Evolutionary conservation across 208 protist genomes (phyloP).

Genomic region (Angomonas deanei): DNA sequence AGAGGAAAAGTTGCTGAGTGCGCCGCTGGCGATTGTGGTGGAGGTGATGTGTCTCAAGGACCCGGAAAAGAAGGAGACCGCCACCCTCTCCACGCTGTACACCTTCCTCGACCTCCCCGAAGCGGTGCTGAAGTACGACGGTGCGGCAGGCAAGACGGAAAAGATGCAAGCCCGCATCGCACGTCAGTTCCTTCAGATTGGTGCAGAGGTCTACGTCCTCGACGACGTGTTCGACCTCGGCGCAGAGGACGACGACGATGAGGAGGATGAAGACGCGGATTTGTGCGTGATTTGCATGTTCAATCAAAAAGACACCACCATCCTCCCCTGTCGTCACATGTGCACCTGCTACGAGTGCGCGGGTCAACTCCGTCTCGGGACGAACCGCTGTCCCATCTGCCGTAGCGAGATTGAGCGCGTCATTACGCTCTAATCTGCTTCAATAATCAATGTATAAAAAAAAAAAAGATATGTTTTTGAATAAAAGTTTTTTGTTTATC

Average conservation of each 20-base stretch:
- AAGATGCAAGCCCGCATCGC: conserved; percentile 19
- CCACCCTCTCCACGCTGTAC: background rate
- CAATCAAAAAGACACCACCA: conserved; percentile 72
- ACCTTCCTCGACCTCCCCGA: conserved; percentile 8
- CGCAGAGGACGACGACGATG: background rate
- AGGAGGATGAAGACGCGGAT: conserved; percentile 28
- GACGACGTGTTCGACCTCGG: conserved; percentile 72
- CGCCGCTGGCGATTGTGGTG: conserved; percentile 33
- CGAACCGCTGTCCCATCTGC: conserved; percentile 91
- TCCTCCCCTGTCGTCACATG: conserved; percentile 92
- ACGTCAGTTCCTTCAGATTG: conserved; percentile 70
- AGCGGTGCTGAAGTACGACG: background rate
- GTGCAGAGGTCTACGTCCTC: conserved; percentile 69
- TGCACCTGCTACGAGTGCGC: conserved; percentile 89
- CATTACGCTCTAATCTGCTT: conserved; percentile 49
- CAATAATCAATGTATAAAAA: background rate
- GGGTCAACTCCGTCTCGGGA: conserved; percentile 52
- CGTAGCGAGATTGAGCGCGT: conserved; percentile 59
- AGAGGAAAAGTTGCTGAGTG: background rate
- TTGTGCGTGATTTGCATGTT: conserved; percentile 88
- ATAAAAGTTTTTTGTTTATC: conserved; percentile 11
- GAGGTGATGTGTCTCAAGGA: conserved; percentile 6
- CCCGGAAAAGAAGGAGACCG: background rate
- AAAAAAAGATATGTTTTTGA: conserved; percentile 5
- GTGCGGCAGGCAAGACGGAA: background rate